phyloP scores from a whole-genome alignment of 108 stramenopile species.

The Asterionellopsis glacialis region DNA sequence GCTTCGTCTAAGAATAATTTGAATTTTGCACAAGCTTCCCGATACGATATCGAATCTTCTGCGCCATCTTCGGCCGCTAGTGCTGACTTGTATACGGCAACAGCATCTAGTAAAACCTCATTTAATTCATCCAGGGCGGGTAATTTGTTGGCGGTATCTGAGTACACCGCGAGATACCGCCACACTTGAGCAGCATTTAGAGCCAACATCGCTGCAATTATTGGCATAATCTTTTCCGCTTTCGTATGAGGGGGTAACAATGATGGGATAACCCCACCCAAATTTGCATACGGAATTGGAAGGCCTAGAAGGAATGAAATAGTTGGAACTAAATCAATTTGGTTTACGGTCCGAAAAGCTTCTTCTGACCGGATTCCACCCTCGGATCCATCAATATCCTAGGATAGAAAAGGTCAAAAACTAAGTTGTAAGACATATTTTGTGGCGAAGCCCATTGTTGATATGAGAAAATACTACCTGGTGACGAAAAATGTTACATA shows the following conservation, averaged over 20 bases:
- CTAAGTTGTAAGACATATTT: too few species aligned
- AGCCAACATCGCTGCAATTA: slow-evolving; percentile 61
- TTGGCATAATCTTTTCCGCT: slow-evolving; percentile 4
- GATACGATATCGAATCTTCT: slow-evolving; percentile 51
- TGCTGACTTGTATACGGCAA: slow-evolving; percentile 43
- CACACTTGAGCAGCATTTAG: slow-evolving; percentile 88
- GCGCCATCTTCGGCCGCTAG: slow-evolving; percentile 24
- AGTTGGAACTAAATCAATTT: slow-evolving; percentile 96
- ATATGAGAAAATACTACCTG: too few species aligned
- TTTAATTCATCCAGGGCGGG: slow-evolving; percentile 56
- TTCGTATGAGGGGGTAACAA: slow-evolving; percentile 38
- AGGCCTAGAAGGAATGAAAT: slow-evolving; percentile 84
- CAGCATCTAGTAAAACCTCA: slow-evolving; percentile 51
- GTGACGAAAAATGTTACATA: too few species aligned
- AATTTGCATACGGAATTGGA: slow-evolving; percentile 93
- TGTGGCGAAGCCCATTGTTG: too few species aligned
- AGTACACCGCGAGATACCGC: slow-evolving; percentile 75
- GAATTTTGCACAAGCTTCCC: slow-evolving; percentile 66
- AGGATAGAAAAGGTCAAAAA: slow-evolving; percentile 3
- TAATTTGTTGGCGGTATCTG: slow-evolving; percentile 53
- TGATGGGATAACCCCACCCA: slow-evolving; percentile 86
- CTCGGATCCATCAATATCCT: slow-evolving; percentile 17
- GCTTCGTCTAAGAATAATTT: slow-evolving; percentile 70
- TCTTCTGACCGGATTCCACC: slow-evolving; percentile 18
- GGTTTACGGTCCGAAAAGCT: slow-evolving; percentile 51